Evolutionary conservation across 495 filamentous ascomycete species (phyloP), one percentile per base, ranked within the genome.

Genomic region (Parathielavia appendiculata): DNA sequence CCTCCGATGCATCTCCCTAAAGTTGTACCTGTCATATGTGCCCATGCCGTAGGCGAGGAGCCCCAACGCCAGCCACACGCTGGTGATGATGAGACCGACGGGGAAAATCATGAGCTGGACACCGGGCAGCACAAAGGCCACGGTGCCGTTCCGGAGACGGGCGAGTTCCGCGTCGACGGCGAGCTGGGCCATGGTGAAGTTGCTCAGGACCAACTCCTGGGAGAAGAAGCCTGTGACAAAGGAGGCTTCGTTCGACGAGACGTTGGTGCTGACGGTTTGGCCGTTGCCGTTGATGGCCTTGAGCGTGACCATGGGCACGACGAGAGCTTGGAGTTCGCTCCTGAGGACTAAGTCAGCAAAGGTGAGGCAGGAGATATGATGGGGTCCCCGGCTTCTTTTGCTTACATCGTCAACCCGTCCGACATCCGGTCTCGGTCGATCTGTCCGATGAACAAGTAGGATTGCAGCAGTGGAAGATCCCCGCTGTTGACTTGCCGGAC

Each of bases 151-250:
- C 36, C 59, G 60, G 19, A 79, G 53, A 8, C 61, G 51, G 0
- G 50, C 61, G 2, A 73, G 58, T n/a, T 72, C 60, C 7, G 62
- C 62, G 22, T 74, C 59, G 35, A 77, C 73, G 0, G 71, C 73
- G 22, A 72, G 51, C 49, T 75, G 62, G n/a, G 79, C 71, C n/a
- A 67, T 50, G 34, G 67, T 62, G 22, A 76, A 71, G 39, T 67
- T 70, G 48, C 75, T 76, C 63, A 75, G 66, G 63, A 75, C 62
- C 20, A 75, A 69, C 41, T 75, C 66, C 23, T 79, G 69, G 1
- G 82, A 76, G 63, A 91, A 89, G 48, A 86, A 78, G 32, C 88
- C 88, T 22, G 76, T 77, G 44, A 91, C 81, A 51, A 90, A 91
- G 10, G 79, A 82, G 19, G 86, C 83, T 63, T 86, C 82, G 70